Evolutionary conservation across 2,329 filamentous ascomycete species (phyloP), one percentile per base, ranked within the genome.

Genomic region (Trichophyton schoenleinii): DNA sequence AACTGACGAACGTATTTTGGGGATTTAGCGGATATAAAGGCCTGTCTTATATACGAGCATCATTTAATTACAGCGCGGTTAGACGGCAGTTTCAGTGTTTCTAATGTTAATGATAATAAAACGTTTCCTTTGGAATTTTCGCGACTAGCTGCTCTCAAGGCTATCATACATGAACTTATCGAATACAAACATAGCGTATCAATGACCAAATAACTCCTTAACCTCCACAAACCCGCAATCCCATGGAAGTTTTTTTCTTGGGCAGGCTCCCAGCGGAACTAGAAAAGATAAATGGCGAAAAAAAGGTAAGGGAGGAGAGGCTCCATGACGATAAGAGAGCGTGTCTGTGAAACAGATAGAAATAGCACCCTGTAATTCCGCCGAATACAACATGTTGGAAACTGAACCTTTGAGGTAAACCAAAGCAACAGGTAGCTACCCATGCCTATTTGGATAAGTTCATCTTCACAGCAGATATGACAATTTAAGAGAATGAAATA

Each of bases 401-500:
- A 57, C 28, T 57, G 8, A 28, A 41, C 62, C 61, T 53, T 61
- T 64, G 60, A 44, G 61, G 63, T 69, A 68, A 68, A 68, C 68
- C 68, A 69, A 69, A 67, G 68, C 63, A 65, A 64, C 63, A 61
- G 67, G 67, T 59, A 66, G 62, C 62, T 57, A 57, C 65, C 62
- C 65, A 68, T 63, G 63, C 66, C 65, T 63, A 66, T 64, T 64
- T 49, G 65, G 60, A 66, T 67, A 67, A 64, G 63, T 65, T 66
- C 62, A 67, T 65, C 64, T 64, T 67, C 65, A 62, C 63, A 64
- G 65, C 64, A 69, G 62, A 69, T 69, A 67, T 67, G 66, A 64
- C 63, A 67, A 64, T 64, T 66, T 67, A 68, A 67, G 64, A 63
- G 64, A 67, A 66, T 67, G 66, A 68, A 67, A 68, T 69, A 60